These are phyloP conservation scores for Russula sp. DNA, from an alignment of 768 basidiomycete genomes.

Conservation along the genomic window DNA sequence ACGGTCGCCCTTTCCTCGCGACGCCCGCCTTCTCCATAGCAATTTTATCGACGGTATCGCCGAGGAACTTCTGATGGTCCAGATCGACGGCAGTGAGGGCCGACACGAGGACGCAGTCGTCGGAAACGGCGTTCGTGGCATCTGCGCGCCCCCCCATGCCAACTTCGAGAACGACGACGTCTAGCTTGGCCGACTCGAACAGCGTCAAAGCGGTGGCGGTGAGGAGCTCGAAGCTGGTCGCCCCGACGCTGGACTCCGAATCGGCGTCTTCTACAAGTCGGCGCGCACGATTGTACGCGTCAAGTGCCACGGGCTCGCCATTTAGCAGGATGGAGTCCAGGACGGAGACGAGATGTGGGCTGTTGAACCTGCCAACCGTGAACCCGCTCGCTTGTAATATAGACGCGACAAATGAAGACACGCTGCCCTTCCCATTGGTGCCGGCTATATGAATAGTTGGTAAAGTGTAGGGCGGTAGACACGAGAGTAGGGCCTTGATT, in stretches of 20 bases:
- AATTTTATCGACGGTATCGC: conserved; percentile 66
- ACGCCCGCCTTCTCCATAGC: conserved; percentile 82
- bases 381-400: conserved; percentile 56
- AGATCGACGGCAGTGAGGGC: conserved; percentile 83
- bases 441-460: conserved; percentile 91
- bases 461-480: conserved; percentile 57
- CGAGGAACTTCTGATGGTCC: conserved; percentile 90
- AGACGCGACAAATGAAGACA: conserved; percentile 75
- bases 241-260: conserved; percentile 37
- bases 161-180: conserved; percentile 84
- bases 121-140: conserved; percentile 86
- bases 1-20: conserved; percentile 51
- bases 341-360: conserved; percentile 79
- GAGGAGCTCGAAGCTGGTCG: conserved; percentile 79
- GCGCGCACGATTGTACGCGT: conserved; percentile 44
- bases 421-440: conserved; percentile 97
- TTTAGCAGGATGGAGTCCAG: conserved; percentile 74
- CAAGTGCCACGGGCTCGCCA: conserved; percentile 43
- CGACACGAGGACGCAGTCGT: conserved; percentile 63
- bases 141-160: conserved; percentile 92
- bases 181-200: conserved; percentile 66
- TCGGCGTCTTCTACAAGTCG: conserved; percentile 46
- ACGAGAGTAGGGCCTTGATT: conserved; percentile 44
- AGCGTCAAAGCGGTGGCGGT: conserved; percentile 73
- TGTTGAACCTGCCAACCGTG: conserved; percentile 80